phyloP scores from a whole-genome alignment of 768 basidiomycete species.

The Crepidotus variabilis region DNA sequence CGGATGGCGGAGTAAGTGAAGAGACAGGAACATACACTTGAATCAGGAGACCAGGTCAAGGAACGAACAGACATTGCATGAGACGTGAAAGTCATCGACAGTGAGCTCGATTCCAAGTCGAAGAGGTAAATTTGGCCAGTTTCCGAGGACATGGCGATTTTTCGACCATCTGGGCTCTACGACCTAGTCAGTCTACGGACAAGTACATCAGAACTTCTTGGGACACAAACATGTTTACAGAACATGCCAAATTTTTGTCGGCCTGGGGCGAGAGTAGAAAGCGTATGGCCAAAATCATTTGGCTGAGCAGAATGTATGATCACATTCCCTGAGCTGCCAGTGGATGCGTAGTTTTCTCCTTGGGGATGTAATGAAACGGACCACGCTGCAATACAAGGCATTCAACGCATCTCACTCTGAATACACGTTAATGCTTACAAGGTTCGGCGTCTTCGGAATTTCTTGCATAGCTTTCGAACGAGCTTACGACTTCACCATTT shows the following conservation, averaged over 20 bases:
- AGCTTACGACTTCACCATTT: conserved; percentile 55
- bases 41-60: conserved; percentile 86
- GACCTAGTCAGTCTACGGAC: not conserved
- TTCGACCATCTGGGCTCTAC: conserved; percentile 86
- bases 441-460: conserved; percentile 59
- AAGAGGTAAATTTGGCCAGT: conserved; percentile 87
- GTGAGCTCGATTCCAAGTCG: conserved; percentile 64
- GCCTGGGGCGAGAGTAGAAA: conserved; percentile 58
- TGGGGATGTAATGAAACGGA: conserved; percentile 78
- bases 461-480: conserved; percentile 70
- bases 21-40: conserved; percentile 54
- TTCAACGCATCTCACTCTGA: conserved; percentile 6
- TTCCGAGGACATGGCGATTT: conserved; percentile 79
- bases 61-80: conserved; percentile 91
- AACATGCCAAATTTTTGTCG: conserved; percentile 76
- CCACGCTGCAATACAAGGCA: conserved; percentile 54
- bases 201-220: conserved; percentile 1
- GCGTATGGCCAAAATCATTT: conserved; percentile 63
- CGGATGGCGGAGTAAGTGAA: conserved; percentile 2
- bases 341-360: conserved; percentile 70
- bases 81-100: conserved; percentile 72
- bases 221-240: conserved; percentile 58
- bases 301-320: conserved; percentile 66
- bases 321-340: conserved; percentile 69
- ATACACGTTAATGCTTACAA: conserved; percentile 44